A percentile compares a stretch with the other conserved stretches of the same genome.
Evolutionary conservation across 179 eudicot genomes (phyloP).

Genomic region (Beta corolliflora): DNA sequence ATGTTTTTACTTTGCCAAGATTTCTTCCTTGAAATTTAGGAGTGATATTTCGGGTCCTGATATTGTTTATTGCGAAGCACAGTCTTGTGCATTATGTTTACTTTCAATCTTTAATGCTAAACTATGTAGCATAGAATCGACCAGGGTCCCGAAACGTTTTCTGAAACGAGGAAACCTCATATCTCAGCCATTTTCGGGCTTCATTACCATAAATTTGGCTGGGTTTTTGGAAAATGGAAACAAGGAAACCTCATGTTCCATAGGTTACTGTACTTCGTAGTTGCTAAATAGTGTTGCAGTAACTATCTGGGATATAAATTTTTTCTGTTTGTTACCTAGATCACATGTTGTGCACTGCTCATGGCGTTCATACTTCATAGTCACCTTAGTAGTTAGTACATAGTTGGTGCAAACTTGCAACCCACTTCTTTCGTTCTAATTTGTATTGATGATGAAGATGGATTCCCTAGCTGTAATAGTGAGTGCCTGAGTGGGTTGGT

Average conservation of each 20-base stretch:
- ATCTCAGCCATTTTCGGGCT: too few relatives aligned
- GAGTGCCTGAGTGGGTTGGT: background rate
- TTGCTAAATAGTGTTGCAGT: background rate
- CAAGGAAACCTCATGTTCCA: too few relatives aligned
- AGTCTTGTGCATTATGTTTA: background rate
- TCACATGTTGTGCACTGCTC: background rate
- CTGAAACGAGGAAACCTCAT: too few relatives aligned
- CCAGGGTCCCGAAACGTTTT: too few relatives aligned
- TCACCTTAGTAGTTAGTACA: too few relatives aligned
- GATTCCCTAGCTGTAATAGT: background rate
- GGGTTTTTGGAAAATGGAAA: background rate
- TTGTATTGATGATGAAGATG: background rate
- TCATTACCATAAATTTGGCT: background rate
- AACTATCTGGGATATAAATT: background rate
- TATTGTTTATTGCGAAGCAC: background rate
- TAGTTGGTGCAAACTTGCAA: background rate
- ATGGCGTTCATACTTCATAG: too few relatives aligned
- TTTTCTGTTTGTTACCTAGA: too few relatives aligned
- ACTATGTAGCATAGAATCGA: background rate
- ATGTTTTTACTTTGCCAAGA: background rate
- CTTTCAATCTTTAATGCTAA: background rate
- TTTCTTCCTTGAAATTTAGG: too few relatives aligned
- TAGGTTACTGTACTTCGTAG: too few relatives aligned
- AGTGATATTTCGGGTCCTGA: background rate
- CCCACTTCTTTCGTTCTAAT: background rate